Conservation (phyloP, 2,329 filamentous ascomycete genomes). For the Xylariaceae sp. region DNA sequence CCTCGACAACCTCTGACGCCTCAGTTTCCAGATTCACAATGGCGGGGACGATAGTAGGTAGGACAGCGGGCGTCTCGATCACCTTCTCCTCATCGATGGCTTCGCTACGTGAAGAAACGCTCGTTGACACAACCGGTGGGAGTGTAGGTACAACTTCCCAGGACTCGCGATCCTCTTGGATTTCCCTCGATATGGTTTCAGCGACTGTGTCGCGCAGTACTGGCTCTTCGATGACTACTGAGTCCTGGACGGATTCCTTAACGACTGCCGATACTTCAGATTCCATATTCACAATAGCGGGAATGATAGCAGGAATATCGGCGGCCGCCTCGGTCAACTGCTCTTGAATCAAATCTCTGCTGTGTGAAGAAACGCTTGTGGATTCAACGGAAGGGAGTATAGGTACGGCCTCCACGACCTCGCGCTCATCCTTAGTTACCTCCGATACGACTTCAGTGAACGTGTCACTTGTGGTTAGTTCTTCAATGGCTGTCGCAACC, state of each 20-base stretch:
- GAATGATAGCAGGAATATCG: too few species aligned
- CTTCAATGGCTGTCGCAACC: too few species aligned
- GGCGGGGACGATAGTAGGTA: neutral
- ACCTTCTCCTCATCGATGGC: neutral
- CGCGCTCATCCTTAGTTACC: too few species aligned
- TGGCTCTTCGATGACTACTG: neutral
- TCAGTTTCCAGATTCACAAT: neutral
- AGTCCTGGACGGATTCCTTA: neutral
- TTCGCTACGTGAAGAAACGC: neutral
- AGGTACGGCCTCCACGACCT: too few species aligned
- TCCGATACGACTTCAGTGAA: too few species aligned
- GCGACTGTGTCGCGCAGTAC: conserved; percentile 11
- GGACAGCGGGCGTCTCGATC: neutral
- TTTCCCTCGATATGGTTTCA: conserved; percentile 21
- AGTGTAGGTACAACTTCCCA: conserved; percentile 11
- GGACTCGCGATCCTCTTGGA: conserved; percentile 18
- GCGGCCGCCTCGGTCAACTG: too few species aligned
- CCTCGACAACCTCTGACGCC: too few species aligned
- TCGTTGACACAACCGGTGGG: neutral
- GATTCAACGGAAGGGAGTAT: too few species aligned
- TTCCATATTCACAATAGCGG: too few species aligned
- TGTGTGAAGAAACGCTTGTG: too few species aligned
- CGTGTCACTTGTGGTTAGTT: too few species aligned
- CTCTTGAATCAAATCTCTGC: too few species aligned
- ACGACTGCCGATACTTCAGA: neutral